These are phyloP conservation scores for Helicocarpus griseus DNA, from an alignment of 2,329 filamentous ascomycete species.

Conservation along the genomic window DNA sequence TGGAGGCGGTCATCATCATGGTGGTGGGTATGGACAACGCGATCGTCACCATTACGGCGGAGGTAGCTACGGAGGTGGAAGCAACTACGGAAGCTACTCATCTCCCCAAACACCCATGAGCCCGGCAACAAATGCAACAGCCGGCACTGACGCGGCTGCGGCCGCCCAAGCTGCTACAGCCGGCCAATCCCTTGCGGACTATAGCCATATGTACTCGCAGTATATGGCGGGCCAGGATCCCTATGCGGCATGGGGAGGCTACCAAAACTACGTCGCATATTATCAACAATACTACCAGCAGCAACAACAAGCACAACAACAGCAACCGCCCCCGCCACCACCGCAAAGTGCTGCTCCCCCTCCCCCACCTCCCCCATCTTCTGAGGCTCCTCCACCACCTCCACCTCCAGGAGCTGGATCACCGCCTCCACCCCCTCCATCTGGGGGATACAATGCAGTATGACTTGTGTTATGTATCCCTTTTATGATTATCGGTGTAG, in stretches of 20 bases:
- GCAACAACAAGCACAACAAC: constrained; percentile 36
- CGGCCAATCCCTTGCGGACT: constrained; percentile 44
- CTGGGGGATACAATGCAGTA: constrained; percentile 57
- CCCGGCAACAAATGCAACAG: constrained; percentile 34
- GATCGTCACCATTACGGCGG: constrained; percentile 37
- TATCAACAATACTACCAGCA: constrained; percentile 67
- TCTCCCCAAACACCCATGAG: constrained; percentile 34
- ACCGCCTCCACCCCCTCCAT: constrained; percentile 50
- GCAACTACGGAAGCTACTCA: constrained; percentile 35
- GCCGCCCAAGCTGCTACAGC: constrained; percentile 15
- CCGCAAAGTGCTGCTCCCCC: constrained; percentile 40
- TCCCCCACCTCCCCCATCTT: constrained; percentile 46
- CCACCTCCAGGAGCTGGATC: constrained; percentile 53
- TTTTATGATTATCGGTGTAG: not conserved
- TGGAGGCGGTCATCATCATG: constrained; percentile 22
- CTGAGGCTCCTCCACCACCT: constrained; percentile 47
- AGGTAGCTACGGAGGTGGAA: constrained; percentile 20
- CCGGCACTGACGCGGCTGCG: constrained; percentile 18
- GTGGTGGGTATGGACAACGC: constrained; percentile 44
- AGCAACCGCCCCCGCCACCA: constrained; percentile 29
- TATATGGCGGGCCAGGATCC: constrained; percentile 69
- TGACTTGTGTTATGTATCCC: constrained; percentile 16
- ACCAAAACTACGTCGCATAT: constrained; percentile 56
- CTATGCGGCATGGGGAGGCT: constrained; percentile 85
- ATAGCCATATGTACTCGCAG: constrained; percentile 72